Evolutionary conservation across 2,329 filamentous ascomycete species (phyloP).

Genomic region (Sphaerulina populicola): DNA sequence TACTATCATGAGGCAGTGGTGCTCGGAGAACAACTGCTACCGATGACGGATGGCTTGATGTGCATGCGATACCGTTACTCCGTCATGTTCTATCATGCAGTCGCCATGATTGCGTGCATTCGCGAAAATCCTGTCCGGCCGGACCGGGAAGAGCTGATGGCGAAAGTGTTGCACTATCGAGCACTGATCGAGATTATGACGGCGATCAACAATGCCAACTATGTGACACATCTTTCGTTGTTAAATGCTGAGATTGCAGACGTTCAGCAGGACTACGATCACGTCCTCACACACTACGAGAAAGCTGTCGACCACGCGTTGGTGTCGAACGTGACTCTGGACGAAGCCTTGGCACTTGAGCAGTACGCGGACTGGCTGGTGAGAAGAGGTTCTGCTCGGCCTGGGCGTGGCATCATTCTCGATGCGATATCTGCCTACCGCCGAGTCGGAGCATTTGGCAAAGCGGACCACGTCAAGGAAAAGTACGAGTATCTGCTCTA

Average conservation of each 20-base stretch:
- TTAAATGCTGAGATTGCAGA: slow-evolving; percentile 63
- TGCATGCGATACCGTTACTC: slow-evolving; percentile 39
- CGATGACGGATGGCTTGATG: slow-evolving; percentile 38
- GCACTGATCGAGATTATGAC: slow-evolving; percentile 58
- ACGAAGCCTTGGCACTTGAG: slow-evolving; percentile 66
- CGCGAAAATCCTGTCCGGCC: slow-evolving; percentile 29
- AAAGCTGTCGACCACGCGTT: slow-evolving; percentile 63
- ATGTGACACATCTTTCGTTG: slow-evolving; percentile 59
- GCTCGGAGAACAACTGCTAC: slow-evolving; percentile 37
- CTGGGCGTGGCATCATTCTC: slow-evolving; percentile 59
- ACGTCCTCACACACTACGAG: slow-evolving; percentile 59
- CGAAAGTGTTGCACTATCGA: slow-evolving; percentile 48
- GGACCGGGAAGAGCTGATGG: slow-evolving; percentile 39
- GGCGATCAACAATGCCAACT: slow-evolving; percentile 60
- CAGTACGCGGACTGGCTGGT: slow-evolving; percentile 65
- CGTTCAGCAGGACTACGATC: slow-evolving; percentile 35
- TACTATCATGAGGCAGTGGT: slow-evolving; percentile 37
- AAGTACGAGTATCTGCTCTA: slow-evolving; percentile 61
- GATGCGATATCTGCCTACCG: slow-evolving; percentile 62
- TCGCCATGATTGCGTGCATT: slow-evolving; percentile 37
- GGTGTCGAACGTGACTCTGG: slow-evolving; percentile 57
- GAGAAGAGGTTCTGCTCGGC: slow-evolving; percentile 55
- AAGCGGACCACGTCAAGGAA: slow-evolving; percentile 59
- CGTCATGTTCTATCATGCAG: slow-evolving; percentile 37
- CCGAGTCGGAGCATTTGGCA: slow-evolving; percentile 59